Conservation (phyloP, 1,284 basidiomycete species). For the Cryptococcus floricola region DNA sequence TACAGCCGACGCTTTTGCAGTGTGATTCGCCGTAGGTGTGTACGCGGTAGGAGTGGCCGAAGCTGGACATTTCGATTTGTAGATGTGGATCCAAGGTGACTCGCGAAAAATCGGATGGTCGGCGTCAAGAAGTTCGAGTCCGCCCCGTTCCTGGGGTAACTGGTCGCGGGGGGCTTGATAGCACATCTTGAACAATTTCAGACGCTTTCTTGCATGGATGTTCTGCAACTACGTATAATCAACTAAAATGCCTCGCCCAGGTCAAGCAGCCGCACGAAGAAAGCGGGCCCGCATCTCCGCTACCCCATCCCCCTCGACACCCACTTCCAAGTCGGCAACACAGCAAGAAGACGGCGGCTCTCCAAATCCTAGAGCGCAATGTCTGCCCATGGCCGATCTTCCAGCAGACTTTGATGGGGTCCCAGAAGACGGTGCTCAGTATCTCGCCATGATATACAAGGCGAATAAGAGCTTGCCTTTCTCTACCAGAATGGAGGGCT, state of each 20-base stretch:
- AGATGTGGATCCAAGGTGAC: conserved; percentile 5
- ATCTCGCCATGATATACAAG: conserved; percentile 33
- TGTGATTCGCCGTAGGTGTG: conserved; percentile 98
- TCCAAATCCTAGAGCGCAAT: conserved; percentile 15
- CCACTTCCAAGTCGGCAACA: not conserved
- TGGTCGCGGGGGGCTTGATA: not conserved
- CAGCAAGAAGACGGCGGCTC: not conserved
- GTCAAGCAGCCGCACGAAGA: conserved; percentile 1
- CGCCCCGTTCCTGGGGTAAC: not conserved
- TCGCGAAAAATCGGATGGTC: not conserved
- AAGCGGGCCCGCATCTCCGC: not conserved
- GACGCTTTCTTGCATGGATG: not conserved
- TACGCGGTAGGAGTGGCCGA: conserved; percentile 84
- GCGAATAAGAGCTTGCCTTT: conserved; percentile 27
- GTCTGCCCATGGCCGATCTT: conserved; percentile 33
- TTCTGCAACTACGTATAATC: not conserved
- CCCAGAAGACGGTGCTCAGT: conserved; percentile 34
- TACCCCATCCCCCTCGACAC: not conserved
- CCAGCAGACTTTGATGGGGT: conserved; percentile 34
- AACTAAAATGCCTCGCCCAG: conserved; percentile 2
- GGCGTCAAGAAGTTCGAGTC: conserved; percentile 2
- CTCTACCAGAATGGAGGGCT: conserved; percentile 20
- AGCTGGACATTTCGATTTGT: conserved; percentile 72
- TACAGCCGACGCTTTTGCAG: conserved; percentile 93
- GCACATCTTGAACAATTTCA: too few species aligned